Evolutionary conservation across 805 yeast genomes (phyloP), one percentile per base, ranked within the genome.

Genomic region (Brettanomyces bruxellensis): DNA sequence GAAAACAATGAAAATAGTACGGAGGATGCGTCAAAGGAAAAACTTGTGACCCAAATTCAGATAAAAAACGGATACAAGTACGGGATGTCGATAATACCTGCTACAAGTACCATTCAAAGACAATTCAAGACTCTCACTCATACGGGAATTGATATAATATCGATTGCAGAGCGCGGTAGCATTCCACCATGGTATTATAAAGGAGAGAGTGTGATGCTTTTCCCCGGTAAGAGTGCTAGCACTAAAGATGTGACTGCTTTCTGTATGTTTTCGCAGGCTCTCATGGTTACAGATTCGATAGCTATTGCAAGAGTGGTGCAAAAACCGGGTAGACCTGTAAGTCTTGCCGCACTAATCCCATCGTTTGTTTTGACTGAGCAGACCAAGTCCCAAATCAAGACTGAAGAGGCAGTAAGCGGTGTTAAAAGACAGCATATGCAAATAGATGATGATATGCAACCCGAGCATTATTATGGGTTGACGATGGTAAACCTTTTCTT

Each of bases 261-360:
- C 41, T 59, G 67, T 14, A 69, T 76, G 13, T 51, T 86, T 28
- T 75, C 80, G 34, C 74, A 75, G 53, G 70, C 82, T 0, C 58
- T 90, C 58, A 51, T 70, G 0, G 73, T 72, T 8, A 53, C 68
- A 43, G 68, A 75, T 2, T 60, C 70, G 13, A 68, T 73, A 37
- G 85, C 81, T 0, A 58, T 87, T 34, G 90, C 80, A 1, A 63
- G 96, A 45, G 78, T 71, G 55, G 90, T 85, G 2, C 70, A 68
- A 36, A 77, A 72, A 47, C 55, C 58, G 2, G 65, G 68, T 38
- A 62, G 73, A 8, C 80, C 77, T 37, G 74, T 80, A 4, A 64
- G 64, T 24, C 53, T 74, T 28, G 81, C 79, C 46, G 80, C 72
- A 2, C 62, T 83, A 51, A 63, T 71, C 12, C 95, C 93, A 0